Conservation (phyloP, 2,329 filamentous ascomycete species). For the Bipolaris bicolor region DNA sequence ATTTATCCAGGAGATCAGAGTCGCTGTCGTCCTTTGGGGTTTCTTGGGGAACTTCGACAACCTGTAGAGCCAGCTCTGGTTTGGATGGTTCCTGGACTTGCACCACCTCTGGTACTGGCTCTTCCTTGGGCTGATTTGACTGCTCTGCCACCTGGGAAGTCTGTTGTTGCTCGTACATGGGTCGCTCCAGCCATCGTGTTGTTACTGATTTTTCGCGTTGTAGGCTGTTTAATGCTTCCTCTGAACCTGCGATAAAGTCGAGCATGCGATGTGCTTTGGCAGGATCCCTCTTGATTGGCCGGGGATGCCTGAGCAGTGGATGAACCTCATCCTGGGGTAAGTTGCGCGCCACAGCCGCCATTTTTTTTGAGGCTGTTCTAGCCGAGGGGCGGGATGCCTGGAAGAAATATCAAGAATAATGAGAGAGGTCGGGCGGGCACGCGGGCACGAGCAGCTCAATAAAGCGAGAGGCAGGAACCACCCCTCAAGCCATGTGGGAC, state of each 20-base stretch:
- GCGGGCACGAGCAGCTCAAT: constrained; percentile 23
- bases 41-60: background rate
- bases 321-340: constrained; percentile 28
- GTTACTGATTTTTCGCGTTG: constrained; percentile 34
- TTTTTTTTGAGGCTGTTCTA: constrained; percentile 8
- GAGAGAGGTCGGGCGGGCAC: constrained; percentile 16
- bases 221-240: constrained; percentile 23
- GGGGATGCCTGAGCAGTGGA: constrained; percentile 33
- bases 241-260: constrained; percentile 30
- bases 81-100: constrained; percentile 9
- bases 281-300: constrained; percentile 34
- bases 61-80: background rate
- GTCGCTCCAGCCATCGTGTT: constrained; percentile 37
- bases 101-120: background rate
- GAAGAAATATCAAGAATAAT: constrained; percentile 14
- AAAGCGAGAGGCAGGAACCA: constrained; percentile 24
- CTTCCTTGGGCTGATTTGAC: constrained; percentile 1
- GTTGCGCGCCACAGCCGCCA: constrained; percentile 32
- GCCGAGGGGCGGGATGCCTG: constrained; percentile 11
- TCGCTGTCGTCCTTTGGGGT: constrained; percentile 12
- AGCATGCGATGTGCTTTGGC: constrained; percentile 38
- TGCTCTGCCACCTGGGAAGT: constrained; percentile 25
- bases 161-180: constrained; percentile 31
- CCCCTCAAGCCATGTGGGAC: constrained; percentile 31
- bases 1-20: constrained; percentile 21